Conservation (phyloP, 805 yeast genomes). For the Candida adriatica region DNA sequence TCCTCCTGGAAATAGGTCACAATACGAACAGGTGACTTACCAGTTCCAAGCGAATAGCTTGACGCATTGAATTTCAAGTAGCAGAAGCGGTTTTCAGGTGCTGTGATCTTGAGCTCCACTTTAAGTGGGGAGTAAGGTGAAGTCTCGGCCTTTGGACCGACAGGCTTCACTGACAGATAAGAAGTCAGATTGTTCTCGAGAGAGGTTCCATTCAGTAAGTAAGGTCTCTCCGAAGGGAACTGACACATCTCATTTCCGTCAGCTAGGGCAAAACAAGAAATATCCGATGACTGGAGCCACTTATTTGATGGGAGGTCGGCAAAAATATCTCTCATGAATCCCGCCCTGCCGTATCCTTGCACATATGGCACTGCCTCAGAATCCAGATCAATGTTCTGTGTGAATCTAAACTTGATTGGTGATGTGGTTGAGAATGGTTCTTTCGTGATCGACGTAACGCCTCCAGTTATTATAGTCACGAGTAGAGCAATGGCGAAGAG, state of each 20-base stretch:
- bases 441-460: conserved; percentile 31
- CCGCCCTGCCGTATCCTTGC: conserved; percentile 43
- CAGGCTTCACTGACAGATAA: conserved; percentile 43
- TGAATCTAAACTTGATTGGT: conserved; percentile 69
- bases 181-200: conserved; percentile 31
- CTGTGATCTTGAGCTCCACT: conserved; percentile 55
- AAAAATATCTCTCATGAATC: conserved; percentile 40
- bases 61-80: conserved; percentile 50
- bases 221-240: conserved; percentile 44
- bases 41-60: conserved; percentile 26
- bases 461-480: conserved; percentile 31
- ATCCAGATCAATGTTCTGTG: conserved; percentile 51
- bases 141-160: conserved; percentile 31
- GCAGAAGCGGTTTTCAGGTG: conserved; percentile 60
- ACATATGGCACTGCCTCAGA: conserved; percentile 28
- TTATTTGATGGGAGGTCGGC: conserved; percentile 62
- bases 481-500: conserved; percentile 36
- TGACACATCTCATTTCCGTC: conserved; percentile 49
- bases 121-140: conserved; percentile 58
- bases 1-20: conserved; percentile 43
- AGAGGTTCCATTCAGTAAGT: conserved; percentile 33
- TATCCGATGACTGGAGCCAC: conserved; percentile 15
- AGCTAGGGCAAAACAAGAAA: conserved; percentile 30
- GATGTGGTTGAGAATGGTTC: conserved; percentile 53
- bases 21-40: conserved; percentile 56